phyloP scores from a whole-genome alignment of 805 yeast genomes.

The Starmerella potacharoeniae region DNA sequence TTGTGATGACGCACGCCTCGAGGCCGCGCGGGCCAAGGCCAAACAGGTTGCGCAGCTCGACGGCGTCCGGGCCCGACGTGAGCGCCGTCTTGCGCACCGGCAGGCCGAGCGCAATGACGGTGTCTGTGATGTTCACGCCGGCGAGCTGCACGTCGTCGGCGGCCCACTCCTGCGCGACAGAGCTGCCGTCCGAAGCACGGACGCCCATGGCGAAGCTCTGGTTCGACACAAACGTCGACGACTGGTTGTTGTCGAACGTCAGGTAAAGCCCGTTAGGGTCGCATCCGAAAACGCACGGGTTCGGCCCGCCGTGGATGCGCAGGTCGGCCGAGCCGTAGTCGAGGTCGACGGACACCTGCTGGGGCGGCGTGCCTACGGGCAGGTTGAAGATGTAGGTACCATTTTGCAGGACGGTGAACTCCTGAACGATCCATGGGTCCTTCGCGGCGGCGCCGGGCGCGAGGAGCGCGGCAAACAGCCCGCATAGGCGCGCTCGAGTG shows the following conservation, averaged over 20 bases:
- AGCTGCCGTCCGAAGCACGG: conserved; percentile 7
- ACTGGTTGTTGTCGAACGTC: not conserved
- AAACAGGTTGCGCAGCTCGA: not conserved
- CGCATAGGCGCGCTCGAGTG: not conserved
- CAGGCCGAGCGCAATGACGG: not conserved
- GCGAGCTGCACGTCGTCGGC: conserved; percentile 7
- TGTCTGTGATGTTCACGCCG: not conserved
- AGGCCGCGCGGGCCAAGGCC: conserved; percentile 20
- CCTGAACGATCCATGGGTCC: not conserved
- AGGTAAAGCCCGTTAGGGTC: not conserved
- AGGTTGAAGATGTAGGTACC: conserved; percentile 5
- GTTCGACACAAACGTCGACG: not conserved
- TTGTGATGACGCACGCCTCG: conserved; percentile 8
- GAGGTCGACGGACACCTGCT: conserved; percentile 6
- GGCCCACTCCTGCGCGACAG: conserved; percentile 10
- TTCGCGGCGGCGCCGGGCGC: not conserved
- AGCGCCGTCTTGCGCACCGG: not conserved
- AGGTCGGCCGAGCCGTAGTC: conserved; percentile 19
- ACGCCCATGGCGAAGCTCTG: conserved; percentile 1
- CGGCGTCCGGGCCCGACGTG: not conserved
- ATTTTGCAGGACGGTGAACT: conserved; percentile 3
- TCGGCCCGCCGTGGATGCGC: conserved; percentile 4
- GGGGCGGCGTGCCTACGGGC: conserved; percentile 15
- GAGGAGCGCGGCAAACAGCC: not conserved
- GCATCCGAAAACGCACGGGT: conserved; percentile 4